Conservation (phyloP, 1,139 yeast genomes). For the Hansenula sp. region DNA sequence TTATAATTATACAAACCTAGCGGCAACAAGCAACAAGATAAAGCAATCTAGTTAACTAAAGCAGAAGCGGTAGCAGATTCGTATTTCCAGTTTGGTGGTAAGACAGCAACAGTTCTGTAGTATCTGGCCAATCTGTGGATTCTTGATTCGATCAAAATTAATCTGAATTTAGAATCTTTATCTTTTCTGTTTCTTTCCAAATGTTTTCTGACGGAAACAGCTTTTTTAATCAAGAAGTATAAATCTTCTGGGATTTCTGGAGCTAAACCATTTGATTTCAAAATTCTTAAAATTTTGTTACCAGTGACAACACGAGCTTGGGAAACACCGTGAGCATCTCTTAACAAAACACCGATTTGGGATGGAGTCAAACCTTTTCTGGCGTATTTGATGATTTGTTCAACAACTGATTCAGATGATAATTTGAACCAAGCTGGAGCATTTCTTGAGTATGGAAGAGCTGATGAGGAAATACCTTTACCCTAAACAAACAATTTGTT, state of each 20-base stretch:
- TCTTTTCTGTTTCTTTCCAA: conserved; percentile 99
- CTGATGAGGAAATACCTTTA: conserved; percentile 99
- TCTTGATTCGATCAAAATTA: conserved; percentile 99
- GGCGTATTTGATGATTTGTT: conserved; percentile 98
- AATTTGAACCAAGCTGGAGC: conserved; percentile 99
- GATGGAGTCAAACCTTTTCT: conserved; percentile 99
- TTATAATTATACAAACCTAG: background rate
- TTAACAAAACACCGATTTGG: conserved; percentile 97
- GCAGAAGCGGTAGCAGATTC: conserved; percentile 99
- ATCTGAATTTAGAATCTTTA: conserved; percentile 99
- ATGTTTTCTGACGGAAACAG: conserved; percentile 99
- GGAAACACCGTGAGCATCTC: conserved; percentile 99
- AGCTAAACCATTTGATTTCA: conserved; percentile 98
- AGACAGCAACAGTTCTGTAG: conserved; percentile 98
- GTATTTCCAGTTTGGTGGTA: conserved; percentile 99
- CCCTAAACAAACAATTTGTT: conserved; percentile 56
- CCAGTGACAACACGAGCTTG: conserved; percentile 97
- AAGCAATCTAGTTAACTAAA: conserved; percentile 79
- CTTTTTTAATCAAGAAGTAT: conserved; percentile 98
- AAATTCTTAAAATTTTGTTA: conserved; percentile 99
- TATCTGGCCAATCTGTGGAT: conserved; percentile 99
- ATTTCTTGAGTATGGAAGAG: conserved; percentile 98
- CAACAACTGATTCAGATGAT: conserved; percentile 92
- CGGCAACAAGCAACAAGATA: conserved; percentile 2
- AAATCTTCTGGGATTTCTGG: conserved; percentile 99